A percentile compares a stretch with the other conserved stretches of the same genome.
These are phyloP conservation scores for Solanum gandarillasii DNA, from an alignment of 257 asterid genomes.

Conservation along the genomic window DNA sequence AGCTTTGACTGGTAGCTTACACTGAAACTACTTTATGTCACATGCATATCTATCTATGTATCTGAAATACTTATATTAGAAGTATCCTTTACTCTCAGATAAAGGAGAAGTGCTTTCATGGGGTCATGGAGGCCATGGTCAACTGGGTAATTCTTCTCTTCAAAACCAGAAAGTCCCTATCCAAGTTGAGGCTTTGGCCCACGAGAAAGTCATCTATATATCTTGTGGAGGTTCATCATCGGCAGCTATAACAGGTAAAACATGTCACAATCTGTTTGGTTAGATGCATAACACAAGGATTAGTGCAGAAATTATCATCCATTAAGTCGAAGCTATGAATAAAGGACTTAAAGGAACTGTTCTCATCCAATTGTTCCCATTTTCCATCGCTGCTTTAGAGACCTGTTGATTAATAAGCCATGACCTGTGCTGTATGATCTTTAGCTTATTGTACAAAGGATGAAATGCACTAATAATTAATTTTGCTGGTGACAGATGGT, in stretches of 20 bases:
- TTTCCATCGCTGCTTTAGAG: background rate
- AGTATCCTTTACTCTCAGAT: constrained; percentile 30
- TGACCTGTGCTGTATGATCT: background rate
- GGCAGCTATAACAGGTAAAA: constrained; percentile 86
- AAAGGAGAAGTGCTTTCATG: constrained; percentile 88
- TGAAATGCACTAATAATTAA: background rate
- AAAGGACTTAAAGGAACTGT: background rate
- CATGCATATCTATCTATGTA: background rate
- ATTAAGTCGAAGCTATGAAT: background rate
- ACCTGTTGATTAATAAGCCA: background rate
- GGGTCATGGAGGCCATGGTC: constrained; percentile 98
- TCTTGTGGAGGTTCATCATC: constrained; percentile 95
- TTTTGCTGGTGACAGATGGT: constrained; percentile 30
- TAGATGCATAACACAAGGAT: background rate
- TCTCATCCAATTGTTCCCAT: background rate
- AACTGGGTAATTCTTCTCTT: constrained; percentile 77
- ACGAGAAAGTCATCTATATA: constrained; percentile 58
- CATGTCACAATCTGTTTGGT: background rate
- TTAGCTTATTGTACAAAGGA: background rate
- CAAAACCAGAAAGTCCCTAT: constrained; percentile 59
- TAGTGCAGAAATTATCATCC: background rate
- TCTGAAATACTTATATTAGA: constrained; percentile 1
- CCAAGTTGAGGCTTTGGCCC: constrained; percentile 60
- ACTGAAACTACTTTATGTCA: background rate
- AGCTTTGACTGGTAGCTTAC: constrained; percentile 70